Conservation (phyloP, 2,329 filamentous ascomycete species). For the Neopestalotiopsis sp. region DNA sequence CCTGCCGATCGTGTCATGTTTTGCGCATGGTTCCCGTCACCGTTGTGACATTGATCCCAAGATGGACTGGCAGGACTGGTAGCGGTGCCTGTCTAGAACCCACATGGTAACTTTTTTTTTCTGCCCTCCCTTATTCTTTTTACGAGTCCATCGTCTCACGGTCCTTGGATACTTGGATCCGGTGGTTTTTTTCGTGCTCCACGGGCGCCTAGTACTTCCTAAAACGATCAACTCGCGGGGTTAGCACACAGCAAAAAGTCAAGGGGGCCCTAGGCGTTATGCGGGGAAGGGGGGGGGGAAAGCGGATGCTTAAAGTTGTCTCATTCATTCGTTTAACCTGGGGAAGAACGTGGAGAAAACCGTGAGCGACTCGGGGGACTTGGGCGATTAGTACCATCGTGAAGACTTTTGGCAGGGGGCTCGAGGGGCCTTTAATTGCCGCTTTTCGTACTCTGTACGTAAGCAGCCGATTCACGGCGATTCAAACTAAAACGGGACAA, state of each 20-base stretch:
- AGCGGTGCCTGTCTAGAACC: background rate
- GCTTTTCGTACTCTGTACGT: too few species aligned
- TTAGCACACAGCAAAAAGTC: too few species aligned
- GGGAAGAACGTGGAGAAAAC: background rate
- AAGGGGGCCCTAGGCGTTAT: background rate
- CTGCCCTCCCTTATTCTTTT: background rate
- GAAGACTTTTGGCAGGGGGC: too few species aligned
- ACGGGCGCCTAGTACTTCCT: slow-evolving; percentile 8
- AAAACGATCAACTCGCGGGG: slow-evolving; percentile 8
- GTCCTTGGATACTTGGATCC: background rate
- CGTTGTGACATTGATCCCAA: background rate
- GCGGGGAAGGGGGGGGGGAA: slow-evolving; percentile 4
- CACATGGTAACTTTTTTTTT: background rate
- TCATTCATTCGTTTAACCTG: background rate
- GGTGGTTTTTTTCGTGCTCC: background rate
- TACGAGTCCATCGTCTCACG: background rate
- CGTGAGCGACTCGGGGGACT: background rate
- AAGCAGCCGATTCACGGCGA: too few species aligned
- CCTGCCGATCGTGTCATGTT: background rate
- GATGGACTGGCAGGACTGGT: background rate
- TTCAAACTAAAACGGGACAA: too few species aligned
- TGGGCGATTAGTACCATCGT: too few species aligned
- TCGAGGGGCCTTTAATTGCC: too few species aligned
- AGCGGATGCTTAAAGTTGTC: slow-evolving; percentile 11
- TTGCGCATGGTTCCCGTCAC: background rate